Conservation (phyloP, 306 rosid genomes). For the Urtica urens region DNA sequence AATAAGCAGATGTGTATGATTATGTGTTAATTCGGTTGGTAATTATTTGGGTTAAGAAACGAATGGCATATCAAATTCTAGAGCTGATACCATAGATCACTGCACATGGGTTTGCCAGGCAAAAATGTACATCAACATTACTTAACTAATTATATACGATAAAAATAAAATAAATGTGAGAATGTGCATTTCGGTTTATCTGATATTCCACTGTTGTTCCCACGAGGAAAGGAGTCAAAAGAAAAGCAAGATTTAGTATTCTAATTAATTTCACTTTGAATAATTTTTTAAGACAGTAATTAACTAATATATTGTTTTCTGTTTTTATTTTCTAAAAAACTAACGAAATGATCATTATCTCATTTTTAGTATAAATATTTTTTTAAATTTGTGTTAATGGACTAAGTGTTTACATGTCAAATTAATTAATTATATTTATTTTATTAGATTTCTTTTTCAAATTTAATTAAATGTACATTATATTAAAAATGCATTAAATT, state of each 20-base stretch:
- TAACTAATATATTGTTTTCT: background rate
- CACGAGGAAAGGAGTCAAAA: conserved; percentile 7
- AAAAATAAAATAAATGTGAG: background rate
- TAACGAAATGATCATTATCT: no score
- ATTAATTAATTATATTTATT: no score
- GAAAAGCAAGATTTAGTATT: background rate
- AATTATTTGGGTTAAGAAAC: background rate
- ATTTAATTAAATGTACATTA: no score
- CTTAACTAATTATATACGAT: background rate
- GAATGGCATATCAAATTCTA: conserved; percentile 18
- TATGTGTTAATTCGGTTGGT: conserved; percentile 5
- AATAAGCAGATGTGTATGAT: no score
- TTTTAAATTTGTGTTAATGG: no score
- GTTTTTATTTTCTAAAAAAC: background rate
- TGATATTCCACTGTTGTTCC: conserved; percentile 14
- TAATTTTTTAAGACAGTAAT: background rate
- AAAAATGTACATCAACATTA: conserved; percentile 16
- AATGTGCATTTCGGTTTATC: conserved; percentile 19
- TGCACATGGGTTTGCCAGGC: conserved; percentile 44
- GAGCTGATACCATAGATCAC: conserved; percentile 4
- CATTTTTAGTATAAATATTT: no score
- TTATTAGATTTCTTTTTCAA: no score
- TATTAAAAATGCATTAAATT: no score
- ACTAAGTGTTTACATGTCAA: no score
- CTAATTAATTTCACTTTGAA: no score